A percentile compares a stretch with the other conserved stretches of the same genome.
Conservation (phyloP, 441 rosid genomes). For the Jatropha multifida region DNA sequence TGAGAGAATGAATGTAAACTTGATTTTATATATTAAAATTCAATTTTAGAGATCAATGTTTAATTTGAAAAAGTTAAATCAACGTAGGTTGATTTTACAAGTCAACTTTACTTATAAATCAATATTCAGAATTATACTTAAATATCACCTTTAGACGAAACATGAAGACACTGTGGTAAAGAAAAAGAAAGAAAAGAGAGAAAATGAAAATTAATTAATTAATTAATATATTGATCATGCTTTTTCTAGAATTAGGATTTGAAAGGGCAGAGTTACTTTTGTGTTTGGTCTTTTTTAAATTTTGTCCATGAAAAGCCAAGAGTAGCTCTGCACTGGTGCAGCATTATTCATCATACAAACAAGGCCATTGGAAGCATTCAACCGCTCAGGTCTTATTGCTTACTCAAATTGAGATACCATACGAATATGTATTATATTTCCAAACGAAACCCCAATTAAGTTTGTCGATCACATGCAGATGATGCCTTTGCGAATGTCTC, state of each 20-base stretch:
- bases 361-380: not conserved
- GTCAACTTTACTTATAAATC: no score
- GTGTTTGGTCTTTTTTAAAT: not conserved
- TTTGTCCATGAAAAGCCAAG: not conserved
- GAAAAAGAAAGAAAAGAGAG: not conserved
- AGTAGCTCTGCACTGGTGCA: not conserved
- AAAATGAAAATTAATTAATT: not conserved
- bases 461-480: not conserved
- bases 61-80: no score
- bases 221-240: not conserved
- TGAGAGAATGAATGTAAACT: no score
- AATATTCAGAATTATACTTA: no score
- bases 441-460: not conserved
- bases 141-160: no score
- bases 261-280: not conserved
- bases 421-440: not conserved
- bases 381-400: not conserved
- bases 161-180: no score
- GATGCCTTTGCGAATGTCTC: no score
- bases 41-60: no score
- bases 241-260: not conserved
- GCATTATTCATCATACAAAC: not conserved
- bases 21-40: no score
- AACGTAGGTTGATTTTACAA: no score
- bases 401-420: not conserved